Evolutionary conservation across 2,329 filamentous ascomycete species (phyloP), one percentile per base, ranked within the genome.

Genomic region (Metarhizium brunneum): DNA sequence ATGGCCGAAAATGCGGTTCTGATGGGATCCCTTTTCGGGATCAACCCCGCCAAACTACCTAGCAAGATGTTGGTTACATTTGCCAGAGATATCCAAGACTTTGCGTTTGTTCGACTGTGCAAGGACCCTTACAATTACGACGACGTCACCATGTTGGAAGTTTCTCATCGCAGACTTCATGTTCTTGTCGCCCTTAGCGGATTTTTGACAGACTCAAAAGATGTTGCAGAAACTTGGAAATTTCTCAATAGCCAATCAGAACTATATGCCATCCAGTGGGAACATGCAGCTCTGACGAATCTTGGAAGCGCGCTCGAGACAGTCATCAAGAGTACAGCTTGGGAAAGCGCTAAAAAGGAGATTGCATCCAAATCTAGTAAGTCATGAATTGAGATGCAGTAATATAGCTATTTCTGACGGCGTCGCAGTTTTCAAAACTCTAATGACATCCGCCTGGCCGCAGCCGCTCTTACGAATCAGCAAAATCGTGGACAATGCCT

Each of bases 31-130:
- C 74, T 97, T 43, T 96, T 97, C 65, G 94, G 94, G 8, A 89
- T 94, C n/a, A 96, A 95, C 66, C 88, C 88, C 47, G 85, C 86
- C 1, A 83, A 86, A 40, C 92, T 95, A 78, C 88, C 88, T 0
- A 84, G 85, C 53, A 86, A 91, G 68, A 90, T 92, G 78, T 88
- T 96, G 78, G 90, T 96, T 60, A 79, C 86, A n/a, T 95, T 95
- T 67, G 82, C 87, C 11, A 85, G 84, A 62, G 90, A 96, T 60
- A 86, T 97, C 16, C 84, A 90, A 63, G 92, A 97, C 65, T 95
- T 96, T 69, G 90, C 84, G 0, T 89, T 97, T 63, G 71, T 96
- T 11, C 88, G 90, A 0, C 76, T 95, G 16, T 82, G 84, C 53
- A 79, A 80, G 73, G 10, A 51, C 56, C 10, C 56, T 7, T 61